A percentile compares a stretch with the other conserved stretches of the same genome.
These are phyloP conservation scores for Blastocladiella emersonii DNA, from an alignment of 371 early-diverging fungal species.

Conservation along the genomic window DNA sequence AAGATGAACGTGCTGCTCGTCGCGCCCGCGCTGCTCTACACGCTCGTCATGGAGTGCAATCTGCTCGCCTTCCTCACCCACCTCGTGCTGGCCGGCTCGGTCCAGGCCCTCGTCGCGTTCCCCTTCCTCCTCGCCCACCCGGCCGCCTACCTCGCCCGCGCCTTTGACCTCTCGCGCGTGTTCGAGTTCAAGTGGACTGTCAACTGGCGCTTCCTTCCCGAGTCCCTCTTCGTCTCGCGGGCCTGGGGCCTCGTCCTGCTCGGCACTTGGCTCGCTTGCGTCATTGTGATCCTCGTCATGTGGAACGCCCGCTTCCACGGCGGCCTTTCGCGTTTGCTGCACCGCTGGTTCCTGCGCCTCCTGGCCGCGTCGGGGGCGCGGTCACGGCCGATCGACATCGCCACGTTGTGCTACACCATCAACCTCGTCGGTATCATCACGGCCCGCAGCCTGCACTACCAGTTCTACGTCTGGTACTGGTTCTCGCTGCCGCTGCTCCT, in stretches of 20 bases:
- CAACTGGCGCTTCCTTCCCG: conserved; percentile 76
- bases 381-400: neutral
- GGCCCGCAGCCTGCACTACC: conserved; percentile 81
- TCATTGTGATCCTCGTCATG: conserved; percentile 36
- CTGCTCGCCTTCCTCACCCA: conserved; percentile 14
- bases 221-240: conserved; percentile 44
- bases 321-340: conserved; percentile 7
- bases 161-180: conserved; percentile 74
- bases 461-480: conserved; percentile 90
- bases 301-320: conserved; percentile 25
- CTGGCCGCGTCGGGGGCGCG: neutral
- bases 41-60: neutral
- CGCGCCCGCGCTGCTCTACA: conserved; percentile 62
- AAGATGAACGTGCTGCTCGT: conserved; percentile 88
- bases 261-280: conserved; percentile 25
- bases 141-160: conserved; percentile 46
- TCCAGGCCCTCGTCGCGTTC: conserved; percentile 40
- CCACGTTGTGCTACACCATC: conserved; percentile 45
- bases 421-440: conserved; percentile 80
- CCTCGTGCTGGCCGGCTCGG: conserved; percentile 23
- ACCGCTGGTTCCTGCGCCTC: conserved; percentile 5
- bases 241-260: conserved; percentile 46
- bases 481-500: conserved; percentile 70
- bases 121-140: conserved; percentile 55
- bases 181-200: conserved; percentile 86